A percentile compares a stretch with the other conserved stretches of the same genome.
Evolutionary conservation across 306 rosid genomes (phyloP).

Genomic region (Abrus pulchellus): DNA sequence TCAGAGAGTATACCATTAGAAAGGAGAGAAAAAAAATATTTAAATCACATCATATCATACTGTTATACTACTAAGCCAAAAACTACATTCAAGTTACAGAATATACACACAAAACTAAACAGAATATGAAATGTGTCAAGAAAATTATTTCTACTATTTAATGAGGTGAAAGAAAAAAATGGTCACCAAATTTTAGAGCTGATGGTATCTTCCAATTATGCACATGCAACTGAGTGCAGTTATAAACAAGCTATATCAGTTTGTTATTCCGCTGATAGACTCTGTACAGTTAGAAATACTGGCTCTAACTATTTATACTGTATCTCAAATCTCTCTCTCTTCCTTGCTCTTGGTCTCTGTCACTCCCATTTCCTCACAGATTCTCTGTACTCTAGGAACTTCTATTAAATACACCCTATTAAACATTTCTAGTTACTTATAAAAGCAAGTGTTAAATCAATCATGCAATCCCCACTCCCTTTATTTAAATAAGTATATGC

Average conservation of each 20-base stretch:
- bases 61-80: conserved; percentile 8
- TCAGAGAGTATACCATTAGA: not conserved
- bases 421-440: not conserved
- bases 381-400: not conserved
- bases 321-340: not conserved
- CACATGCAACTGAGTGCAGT: conserved; percentile 8
- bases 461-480: not conserved
- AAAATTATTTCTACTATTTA: conserved; percentile 20
- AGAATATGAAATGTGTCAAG: conserved; percentile 11
- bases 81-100: conserved; percentile 31
- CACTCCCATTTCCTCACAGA: not conserved
- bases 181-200: not conserved
- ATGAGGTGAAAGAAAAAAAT: not conserved
- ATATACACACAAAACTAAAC: not conserved
- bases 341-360: not conserved
- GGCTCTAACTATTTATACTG: not conserved
- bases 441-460: not conserved
- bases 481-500: not conserved
- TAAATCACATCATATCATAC: conserved; percentile 18
- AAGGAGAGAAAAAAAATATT: conserved; percentile 26
- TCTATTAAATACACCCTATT: not conserved
- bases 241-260: not conserved
- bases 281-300: not conserved
- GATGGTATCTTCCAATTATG: not conserved
- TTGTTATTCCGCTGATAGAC: not conserved